These are phyloP conservation scores for Hordeum pubiflorum DNA, from an alignment of 202 grass and related monocot species.

Conservation along the genomic window DNA sequence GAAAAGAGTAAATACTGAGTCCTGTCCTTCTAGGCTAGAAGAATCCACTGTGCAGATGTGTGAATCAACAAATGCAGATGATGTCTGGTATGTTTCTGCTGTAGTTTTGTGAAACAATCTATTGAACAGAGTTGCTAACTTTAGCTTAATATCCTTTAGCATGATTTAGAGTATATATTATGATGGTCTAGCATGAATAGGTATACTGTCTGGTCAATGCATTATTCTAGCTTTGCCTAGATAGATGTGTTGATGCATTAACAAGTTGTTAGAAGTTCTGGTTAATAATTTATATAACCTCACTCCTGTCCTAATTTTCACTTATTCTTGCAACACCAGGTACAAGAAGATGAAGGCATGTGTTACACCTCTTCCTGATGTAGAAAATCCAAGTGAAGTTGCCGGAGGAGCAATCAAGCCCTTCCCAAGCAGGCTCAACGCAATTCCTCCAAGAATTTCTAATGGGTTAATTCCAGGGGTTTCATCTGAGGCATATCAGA, in stretches of 20 bases:
- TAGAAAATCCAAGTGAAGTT: conserved; percentile 59
- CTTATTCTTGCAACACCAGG: conserved; percentile 31
- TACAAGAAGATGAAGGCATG: conserved; percentile 95
- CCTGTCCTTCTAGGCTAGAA: conserved; percentile 73
- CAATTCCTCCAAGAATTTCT: conserved; percentile 81
- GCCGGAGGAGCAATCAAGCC: conserved; percentile 73
- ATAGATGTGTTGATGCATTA: neutral
- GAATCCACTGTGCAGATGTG: conserved; percentile 59
- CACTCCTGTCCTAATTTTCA: neutral
- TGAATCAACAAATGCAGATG: conserved; percentile 69
- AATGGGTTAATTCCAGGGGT: conserved; percentile 56
- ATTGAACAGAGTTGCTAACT: neutral
- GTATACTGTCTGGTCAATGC: neutral
- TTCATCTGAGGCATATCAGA: conserved; percentile 56
- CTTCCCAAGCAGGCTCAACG: conserved; percentile 87
- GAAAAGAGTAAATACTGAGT: conserved; percentile 70
- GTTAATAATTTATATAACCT: neutral
- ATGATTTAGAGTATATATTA: conserved; percentile 1
- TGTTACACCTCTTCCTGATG: conserved; percentile 75
- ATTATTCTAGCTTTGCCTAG: neutral
- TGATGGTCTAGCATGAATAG: neutral
- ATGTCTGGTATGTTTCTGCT: conserved; percentile 74
- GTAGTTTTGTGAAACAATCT: neutral
- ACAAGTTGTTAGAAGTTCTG: neutral
- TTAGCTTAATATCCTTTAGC: neutral